Conservation (phyloP, 108 stramenopile species). For the Ochromonas danica region DNA sequence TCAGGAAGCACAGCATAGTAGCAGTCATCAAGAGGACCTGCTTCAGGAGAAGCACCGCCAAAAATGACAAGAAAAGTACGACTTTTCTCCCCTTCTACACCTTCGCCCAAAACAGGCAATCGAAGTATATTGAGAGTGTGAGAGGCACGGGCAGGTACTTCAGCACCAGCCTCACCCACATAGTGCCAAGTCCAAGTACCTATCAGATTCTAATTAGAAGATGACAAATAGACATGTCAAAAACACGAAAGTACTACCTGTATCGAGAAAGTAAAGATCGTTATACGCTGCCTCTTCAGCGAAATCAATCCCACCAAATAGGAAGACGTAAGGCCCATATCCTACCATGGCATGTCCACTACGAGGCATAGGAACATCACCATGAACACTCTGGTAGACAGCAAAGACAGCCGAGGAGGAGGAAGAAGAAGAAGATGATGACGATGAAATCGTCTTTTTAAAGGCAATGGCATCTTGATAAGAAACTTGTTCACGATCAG, state of each 20-base stretch:
- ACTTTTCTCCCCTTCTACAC: background rate
- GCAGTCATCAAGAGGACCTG: background rate
- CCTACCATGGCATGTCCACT: slow-evolving; percentile 8
- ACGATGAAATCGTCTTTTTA: too few relatives aligned
- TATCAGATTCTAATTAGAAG: background rate
- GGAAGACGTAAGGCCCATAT: slow-evolving; percentile 12
- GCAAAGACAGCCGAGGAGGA: too few relatives aligned
- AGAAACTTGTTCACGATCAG: slow-evolving; percentile 17
- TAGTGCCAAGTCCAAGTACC: slow-evolving; percentile 9
- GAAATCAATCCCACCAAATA: slow-evolving; percentile 35
- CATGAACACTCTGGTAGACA: too few relatives aligned
- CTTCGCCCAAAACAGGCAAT: too few relatives aligned
- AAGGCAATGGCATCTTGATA: background rate
- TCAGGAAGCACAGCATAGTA: slow-evolving; percentile 3
- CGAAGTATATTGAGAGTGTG: background rate
- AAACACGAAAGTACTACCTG: background rate
- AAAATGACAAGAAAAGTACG: slow-evolving; percentile 1
- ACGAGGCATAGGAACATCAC: slow-evolving; percentile 22
- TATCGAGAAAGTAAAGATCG: slow-evolving; percentile 23
- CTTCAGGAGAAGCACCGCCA: slow-evolving; percentile 35
- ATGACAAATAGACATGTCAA: background rate
- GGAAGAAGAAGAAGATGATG: background rate
- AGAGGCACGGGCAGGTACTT: background rate
- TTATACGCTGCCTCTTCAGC: slow-evolving; percentile 29
- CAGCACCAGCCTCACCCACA: slow-evolving; percentile 28